phyloP scores from a whole-genome alignment of 768 basidiomycete species.

The Psilocybe azurescens region DNA sequence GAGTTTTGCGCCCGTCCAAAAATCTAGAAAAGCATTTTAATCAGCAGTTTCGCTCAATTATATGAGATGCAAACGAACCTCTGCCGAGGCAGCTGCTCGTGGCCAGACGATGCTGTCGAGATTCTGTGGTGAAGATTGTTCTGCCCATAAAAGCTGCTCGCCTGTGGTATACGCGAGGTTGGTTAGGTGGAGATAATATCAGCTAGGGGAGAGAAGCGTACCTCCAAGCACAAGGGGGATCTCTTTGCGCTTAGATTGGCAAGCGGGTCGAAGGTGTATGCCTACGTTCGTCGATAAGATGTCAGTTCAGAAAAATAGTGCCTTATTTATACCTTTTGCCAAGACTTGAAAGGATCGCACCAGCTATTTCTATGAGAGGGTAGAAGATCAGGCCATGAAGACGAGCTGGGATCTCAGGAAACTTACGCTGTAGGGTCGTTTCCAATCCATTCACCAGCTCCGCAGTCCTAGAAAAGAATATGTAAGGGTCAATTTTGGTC shows the following conservation, averaged over 20 bases:
- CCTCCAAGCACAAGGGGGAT: constrained; percentile 71
- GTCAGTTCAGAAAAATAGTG: background rate
- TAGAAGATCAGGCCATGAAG: background rate
- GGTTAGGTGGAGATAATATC: background rate
- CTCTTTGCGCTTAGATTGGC: constrained; percentile 55
- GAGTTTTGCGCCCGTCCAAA: constrained; percentile 66
- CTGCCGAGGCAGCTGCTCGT: constrained; percentile 71
- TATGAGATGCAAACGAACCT: constrained; percentile 34
- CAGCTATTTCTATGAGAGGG: constrained; percentile 55
- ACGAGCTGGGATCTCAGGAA: background rate
- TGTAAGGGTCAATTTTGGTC: background rate
- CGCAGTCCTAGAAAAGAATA: constrained; percentile 58
- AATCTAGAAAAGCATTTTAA: constrained; percentile 42
- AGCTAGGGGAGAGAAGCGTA: constrained; percentile 27
- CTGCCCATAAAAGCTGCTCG: constrained; percentile 75
- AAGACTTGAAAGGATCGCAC: constrained; percentile 83
- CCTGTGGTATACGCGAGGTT: constrained; percentile 37
- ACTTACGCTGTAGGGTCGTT: constrained; percentile 46
- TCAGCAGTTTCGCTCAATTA: background rate
- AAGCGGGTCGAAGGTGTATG: constrained; percentile 76
- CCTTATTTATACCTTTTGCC: constrained; percentile 61
- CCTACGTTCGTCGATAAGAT: constrained; percentile 22
- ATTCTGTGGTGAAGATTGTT: constrained; percentile 73
- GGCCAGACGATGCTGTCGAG: constrained; percentile 77
- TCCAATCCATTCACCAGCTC: constrained; percentile 75